Conservation (phyloP, 225 moss, liverwort and hornwort genomes). For the Marchantia polymorpha region DNA sequence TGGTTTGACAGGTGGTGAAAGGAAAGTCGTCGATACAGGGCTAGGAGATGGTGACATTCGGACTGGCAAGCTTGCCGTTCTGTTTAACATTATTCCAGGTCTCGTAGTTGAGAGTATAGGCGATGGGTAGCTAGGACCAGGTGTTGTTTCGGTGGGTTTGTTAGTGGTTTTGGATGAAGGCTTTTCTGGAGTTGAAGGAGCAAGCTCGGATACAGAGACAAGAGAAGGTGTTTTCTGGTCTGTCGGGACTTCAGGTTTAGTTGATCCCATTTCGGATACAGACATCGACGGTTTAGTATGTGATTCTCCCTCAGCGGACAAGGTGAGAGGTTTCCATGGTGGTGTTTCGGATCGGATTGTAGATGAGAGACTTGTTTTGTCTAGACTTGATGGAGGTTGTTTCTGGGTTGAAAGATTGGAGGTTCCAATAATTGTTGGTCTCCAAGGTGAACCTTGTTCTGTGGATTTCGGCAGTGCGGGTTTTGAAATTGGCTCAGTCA, state of each 20-base stretch:
- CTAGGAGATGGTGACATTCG: not conserved
- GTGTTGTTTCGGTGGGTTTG: not conserved
- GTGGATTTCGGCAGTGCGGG: not conserved
- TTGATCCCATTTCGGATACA: not conserved
- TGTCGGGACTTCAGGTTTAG: not conserved
- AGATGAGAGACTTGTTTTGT: not conserved
- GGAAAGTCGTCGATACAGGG: not conserved
- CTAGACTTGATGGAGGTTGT: conserved; percentile 1
- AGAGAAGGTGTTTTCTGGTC: not conserved
- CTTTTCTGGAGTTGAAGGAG: not conserved
- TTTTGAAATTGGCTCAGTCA: not conserved
- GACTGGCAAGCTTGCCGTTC: not conserved
- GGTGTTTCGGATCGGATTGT: not conserved
- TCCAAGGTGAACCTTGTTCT: not conserved
- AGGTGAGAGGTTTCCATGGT: not conserved
- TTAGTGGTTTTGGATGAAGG: not conserved
- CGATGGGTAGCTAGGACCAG: not conserved
- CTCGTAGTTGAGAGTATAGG: not conserved
- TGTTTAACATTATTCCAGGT: not conserved
- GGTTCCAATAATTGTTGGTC: too few species aligned
- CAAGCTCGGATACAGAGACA: not conserved
- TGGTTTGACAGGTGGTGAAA: not conserved
- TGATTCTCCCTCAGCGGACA: not conserved
- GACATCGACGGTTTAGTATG: not conserved
- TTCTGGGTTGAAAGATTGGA: not conserved